Evolutionary conservation across 1,139 yeast genomes (phyloP), one percentile per base, ranked within the genome.

Genomic region (Geotrichum bryndzae): DNA sequence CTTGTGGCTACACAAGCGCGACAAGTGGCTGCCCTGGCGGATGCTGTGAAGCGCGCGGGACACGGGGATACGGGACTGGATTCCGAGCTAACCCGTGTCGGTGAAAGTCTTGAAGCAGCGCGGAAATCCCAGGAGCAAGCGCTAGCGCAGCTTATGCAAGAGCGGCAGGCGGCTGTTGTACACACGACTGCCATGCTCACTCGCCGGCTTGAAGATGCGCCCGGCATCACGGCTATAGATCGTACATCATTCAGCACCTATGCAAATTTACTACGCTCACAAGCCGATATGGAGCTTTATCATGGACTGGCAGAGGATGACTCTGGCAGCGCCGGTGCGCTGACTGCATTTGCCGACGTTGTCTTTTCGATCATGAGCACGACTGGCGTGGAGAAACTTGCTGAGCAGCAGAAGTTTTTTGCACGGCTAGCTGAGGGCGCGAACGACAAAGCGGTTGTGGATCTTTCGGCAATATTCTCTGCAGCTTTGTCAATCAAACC

Each of bases 151-250:
- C 41, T 33, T 23, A 52, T 2, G 50, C 31, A 22, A 23, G 54
- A 22, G 38, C 56, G 15, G n/a, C 58, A 53, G 33, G 50, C 33
- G 11, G 48, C 51, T 18, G 29, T 58, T 6, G 63, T 56, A 10
- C n/a, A 48, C 4, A 51, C 56, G 1, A 50, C 53, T 11, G 50
- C 53, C 23, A 52, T 51, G 11, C 61, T 66, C 27, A 51, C 61
- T 15, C 62, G 67, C 13, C 64, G 69, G 13, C 60, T 70, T 31
- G 61, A 62, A 31, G 68, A 65, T 48, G 66, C 67, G 35, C 56
- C 66, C 18, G 73, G 73, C n/a, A 69, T 72, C 69, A 64, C 70
- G 5, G 62, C 56, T 11, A 60, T 60, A 6, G 68, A 68, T 56
- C 56, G 63, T 25, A 58, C 59, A 15, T 48, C 60, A 22, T 70